Evolutionary conservation across 2,329 filamentous ascomycete species (phyloP), one percentile per base, ranked within the genome.

Genomic region (Endoconidiophora polonica): DNA sequence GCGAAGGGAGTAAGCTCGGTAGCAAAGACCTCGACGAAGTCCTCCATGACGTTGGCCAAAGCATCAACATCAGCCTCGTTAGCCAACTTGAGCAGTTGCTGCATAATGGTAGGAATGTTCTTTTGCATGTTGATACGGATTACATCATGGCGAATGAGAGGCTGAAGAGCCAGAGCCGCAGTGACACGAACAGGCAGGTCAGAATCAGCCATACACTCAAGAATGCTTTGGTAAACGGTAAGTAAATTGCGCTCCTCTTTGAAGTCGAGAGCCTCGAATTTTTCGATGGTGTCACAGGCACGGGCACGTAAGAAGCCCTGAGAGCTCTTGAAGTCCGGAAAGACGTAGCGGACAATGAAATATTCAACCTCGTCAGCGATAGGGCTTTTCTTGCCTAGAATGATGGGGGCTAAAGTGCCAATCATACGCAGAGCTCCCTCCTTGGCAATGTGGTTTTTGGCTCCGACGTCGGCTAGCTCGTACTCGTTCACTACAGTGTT

Each of bases 21-120:
- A n/a, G 91, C 90, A 61, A 98, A 98, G 2, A 96, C 88, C 65
- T 98, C 91, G 43, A 98, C 91, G 61, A 98, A 98, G 61, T 98
- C 91, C 66, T 98, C 91, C 91, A 98, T 98, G 38, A 98, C 91
- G 60, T 96, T 96, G 20, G 91, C 90, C 39, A 98, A 72, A 4
- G 91, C 88, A 64, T 98, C 91, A 44, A 98, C 90, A 61, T 98
- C 91, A 52, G 93, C 91, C 66, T 98, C 91, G 61, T 98, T 98
- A 24, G 91, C 90, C 52, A 98, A 71, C 68, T 96, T 96, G 49
- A 98, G 73, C 12, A 98, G 74, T 66, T 98, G 90, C 67, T 96
- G 93, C 91, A 98, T 98, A 60, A 98, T 96, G 60, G 94, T 93
- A 14, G 91, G 88, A 57, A 98, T 98, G 63, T 88, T 95, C 60